Conservation (phyloP, 306 rosid species). For the Dryas drummondii region DNA sequence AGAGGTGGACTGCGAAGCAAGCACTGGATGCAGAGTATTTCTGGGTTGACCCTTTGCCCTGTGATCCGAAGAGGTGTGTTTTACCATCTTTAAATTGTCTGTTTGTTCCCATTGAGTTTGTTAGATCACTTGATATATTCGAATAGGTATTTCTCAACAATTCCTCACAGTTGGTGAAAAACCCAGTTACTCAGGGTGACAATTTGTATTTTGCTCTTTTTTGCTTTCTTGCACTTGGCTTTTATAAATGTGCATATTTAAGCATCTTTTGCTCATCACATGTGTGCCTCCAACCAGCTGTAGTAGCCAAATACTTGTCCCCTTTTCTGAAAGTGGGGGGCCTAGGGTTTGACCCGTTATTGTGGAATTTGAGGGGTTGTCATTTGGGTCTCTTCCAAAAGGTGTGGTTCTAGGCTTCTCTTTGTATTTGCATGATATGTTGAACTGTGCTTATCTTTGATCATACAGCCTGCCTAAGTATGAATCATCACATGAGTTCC, state of each 20-base stretch:
- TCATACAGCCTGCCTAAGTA: slow-evolving; percentile 60
- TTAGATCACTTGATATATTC: not conserved
- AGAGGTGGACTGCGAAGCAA: slow-evolving; percentile 67
- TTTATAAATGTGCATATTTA: not conserved
- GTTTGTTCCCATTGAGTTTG: not conserved
- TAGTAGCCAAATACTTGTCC: not conserved
- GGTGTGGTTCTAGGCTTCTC: slow-evolving; percentile 1
- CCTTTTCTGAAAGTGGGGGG: not conserved
- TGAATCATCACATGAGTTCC: slow-evolving; percentile 72
- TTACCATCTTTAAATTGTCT: not conserved
- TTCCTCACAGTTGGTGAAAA: not conserved
- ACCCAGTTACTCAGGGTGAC: not conserved
- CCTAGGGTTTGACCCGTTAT: not conserved
- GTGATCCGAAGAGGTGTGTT: slow-evolving; percentile 63
- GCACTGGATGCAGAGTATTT: slow-evolving; percentile 78
- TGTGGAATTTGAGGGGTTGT: not conserved
- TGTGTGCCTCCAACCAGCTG: not conserved
- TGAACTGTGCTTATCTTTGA: slow-evolving; percentile 13
- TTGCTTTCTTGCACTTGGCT: not conserved
- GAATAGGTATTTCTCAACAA: not conserved
- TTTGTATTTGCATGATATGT: not conserved
- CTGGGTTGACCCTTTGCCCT: slow-evolving; percentile 71
- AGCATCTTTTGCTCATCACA: not conserved
- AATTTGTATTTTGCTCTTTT: not conserved
- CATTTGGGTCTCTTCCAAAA: not conserved